Evolutionary conservation across 2,329 filamentous ascomycete species (phyloP), one percentile per base, ranked within the genome.

Genomic region (Davidsoniella neocaledoniae): DNA sequence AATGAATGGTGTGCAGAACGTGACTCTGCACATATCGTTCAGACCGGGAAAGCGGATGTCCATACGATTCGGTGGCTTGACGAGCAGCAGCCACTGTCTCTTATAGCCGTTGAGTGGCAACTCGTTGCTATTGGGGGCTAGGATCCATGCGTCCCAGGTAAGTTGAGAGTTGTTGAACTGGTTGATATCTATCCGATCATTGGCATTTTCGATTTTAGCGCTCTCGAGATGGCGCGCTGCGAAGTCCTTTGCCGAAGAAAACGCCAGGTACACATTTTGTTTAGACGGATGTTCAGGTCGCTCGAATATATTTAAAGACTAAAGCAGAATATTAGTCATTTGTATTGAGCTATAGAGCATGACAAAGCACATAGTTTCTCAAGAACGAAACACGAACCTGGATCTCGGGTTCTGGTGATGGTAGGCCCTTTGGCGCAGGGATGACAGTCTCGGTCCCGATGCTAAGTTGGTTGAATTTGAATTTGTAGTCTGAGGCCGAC

Each of bases 81-180:
- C 46, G 4, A 55, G 7, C 6, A 54, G 25, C 2, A 55, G 19
- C 53, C 53, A 54, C 14, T 53, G 43, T 14, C 47, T 36, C 8
- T 48, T 48, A 8, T 50, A 49, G 5, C 38, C 43, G 25, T 46
- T 36, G 1, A 53, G 17, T 5, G 43, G 50, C 3, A 38, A 44
- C 3, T 33, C 36, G 1, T 5, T 17, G 7, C 42, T 17, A 25
- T 49, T 49, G 10, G 54, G 53, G 1, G 40, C 33, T 4, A 54
- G 23, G 14, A 55, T 50, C 54, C 54, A 55, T 12, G 54, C 48
- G 16, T 39, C 3, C 37, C 48, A 50, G 3, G 26, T 19, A n/a
- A 37, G 21, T 2, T 33, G 12, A 3, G 21, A 14, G 14, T 47
- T 48, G 36, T 55, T 55, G 25, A 54, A 55, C 3, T 23, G n/a